Base-by-base conservation (phyloP, 176 grass and related monocot genomes). In the Carex scoparia region DNA sequence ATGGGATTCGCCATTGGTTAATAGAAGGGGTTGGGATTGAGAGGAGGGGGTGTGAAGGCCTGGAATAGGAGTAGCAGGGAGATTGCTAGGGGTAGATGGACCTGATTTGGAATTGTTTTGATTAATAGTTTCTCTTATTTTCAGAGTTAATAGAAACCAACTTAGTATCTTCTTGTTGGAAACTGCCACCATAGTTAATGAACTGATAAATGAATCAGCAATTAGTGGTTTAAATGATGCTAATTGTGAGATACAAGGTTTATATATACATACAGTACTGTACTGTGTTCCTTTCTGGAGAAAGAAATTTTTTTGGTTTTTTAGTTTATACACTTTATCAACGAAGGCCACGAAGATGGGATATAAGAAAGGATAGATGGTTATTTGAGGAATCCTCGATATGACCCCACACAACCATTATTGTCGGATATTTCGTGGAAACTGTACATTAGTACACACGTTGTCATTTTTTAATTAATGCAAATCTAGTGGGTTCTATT, bases 101-200 rank as follows among this genome's bases (percentile, higher is more conserved):
- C 86, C 69, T 32, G 95, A 90, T 61, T 86, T 93, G 38, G 75
- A 61, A 77, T 86, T 63, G 69, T 84, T 95, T 19, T 88, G 91
- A 62, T 98, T 85, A 67, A 95, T 91, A 32, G 89, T 90, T 87
- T 98, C 93, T 85, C 76, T 85, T 79, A 98, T 75, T 84, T 98
- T 98, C 51, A 98, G 59, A n/a, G 93, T 94, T 84, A 98, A 81
- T 38, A 98, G 93, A 37, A 92, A 98, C 93, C 95, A 94, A 86
- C 93, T 95, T 49, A 98, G 65, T 10, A 98, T 62, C 5, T 98
- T 89, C 84, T 98, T 98, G 85, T 94, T 95, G 83, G 94, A 95
- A 69, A 97, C 94, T 84, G 84, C 89, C 23, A 94, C 92, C 94
- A 97, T 97, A 15, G 87, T 9, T 3, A 81, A 53, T 4, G 1